phyloP scores from a whole-genome alignment of 352 stramenopile genomes.

The Phytophthora hibernalis region DNA sequence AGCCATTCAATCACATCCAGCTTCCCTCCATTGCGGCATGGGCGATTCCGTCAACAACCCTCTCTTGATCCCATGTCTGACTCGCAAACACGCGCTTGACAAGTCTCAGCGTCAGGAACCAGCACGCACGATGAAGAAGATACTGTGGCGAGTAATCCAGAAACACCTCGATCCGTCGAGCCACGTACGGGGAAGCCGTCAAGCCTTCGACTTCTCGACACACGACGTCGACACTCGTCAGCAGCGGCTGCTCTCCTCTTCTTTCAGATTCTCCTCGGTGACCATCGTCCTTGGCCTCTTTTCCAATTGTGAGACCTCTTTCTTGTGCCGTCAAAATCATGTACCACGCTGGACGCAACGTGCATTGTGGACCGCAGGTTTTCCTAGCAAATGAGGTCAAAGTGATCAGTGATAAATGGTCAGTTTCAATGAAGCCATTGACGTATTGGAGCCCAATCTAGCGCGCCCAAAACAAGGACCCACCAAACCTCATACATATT shows the following conservation, averaged over 20 bases:
- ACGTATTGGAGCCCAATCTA: too few species aligned
- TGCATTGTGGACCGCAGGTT: too few species aligned
- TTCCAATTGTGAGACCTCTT: background rate
- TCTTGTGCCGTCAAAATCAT: too few species aligned
- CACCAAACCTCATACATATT: background rate
- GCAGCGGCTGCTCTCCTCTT: conserved; percentile 1
- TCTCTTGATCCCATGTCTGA: background rate
- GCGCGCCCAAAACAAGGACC: background rate
- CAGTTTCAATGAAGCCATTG: too few species aligned
- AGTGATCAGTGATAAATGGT: too few species aligned
- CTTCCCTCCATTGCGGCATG: background rate
- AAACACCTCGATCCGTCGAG: conserved; percentile 2
- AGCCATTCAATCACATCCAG: conserved; percentile 16
- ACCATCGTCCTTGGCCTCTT: background rate
- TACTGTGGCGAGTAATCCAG: conserved; percentile 4
- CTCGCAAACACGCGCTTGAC: conserved; percentile 1
- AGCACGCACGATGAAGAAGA: background rate
- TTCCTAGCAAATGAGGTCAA: too few species aligned
- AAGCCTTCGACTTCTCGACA: background rate
- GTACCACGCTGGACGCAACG: too few species aligned
- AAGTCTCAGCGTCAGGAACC: background rate
- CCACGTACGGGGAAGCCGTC: background rate
- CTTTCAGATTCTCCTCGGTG: background rate
- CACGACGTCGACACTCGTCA: conserved; percentile 2
- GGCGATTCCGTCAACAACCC: background rate